Percentiles rank a stretch among this genome's conserved stretches.
phyloP scores from a whole-genome alignment of 768 basidiomycete genomes.

The Kwoniella botswanensis region DNA sequence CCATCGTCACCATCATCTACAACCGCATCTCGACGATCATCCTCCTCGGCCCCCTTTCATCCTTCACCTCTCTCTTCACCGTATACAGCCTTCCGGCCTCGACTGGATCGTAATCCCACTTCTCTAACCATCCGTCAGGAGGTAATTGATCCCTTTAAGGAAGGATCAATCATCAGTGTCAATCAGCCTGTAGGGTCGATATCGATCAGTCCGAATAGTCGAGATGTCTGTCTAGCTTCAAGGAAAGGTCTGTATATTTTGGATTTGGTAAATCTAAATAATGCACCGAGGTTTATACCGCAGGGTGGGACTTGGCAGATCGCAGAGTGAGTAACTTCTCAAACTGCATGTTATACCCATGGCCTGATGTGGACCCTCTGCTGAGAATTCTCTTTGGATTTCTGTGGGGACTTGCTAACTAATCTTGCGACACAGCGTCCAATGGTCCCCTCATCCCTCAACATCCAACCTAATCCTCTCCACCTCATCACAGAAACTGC shows the following conservation, averaged over 20 bases:
- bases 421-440: slow-evolving; percentile 39
- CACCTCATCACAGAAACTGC: slow-evolving; percentile 58
- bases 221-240: slow-evolving; percentile 83
- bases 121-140: slow-evolving; percentile 28
- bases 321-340: slow-evolving; percentile 52
- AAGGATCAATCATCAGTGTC: slow-evolving; percentile 51
- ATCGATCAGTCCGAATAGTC: slow-evolving; percentile 76
- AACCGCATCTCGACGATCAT: slow-evolving; percentile 24
- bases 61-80: slow-evolving; percentile 39
- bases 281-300: slow-evolving; percentile 89
- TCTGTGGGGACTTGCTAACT: not conserved
- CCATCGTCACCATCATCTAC: slow-evolving; percentile 25
- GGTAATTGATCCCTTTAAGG: slow-evolving; percentile 32
- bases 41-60: slow-evolving; percentile 22
- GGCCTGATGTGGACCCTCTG: not conserved
- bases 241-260: slow-evolving; percentile 93
- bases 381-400: too few relatives aligned
- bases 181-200: slow-evolving; percentile 58
- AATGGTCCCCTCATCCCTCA: slow-evolving; percentile 57
- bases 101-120: slow-evolving; percentile 35
- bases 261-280: slow-evolving; percentile 83
- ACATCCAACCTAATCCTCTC: slow-evolving; percentile 56
- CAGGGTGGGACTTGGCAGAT: slow-evolving; percentile 98
- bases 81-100: slow-evolving; percentile 28
- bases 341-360: not conserved